These are phyloP conservation scores for Didymellaceae sp. DNA, from an alignment of 2,329 filamentous ascomycete genomes.

Conservation along the genomic window DNA sequence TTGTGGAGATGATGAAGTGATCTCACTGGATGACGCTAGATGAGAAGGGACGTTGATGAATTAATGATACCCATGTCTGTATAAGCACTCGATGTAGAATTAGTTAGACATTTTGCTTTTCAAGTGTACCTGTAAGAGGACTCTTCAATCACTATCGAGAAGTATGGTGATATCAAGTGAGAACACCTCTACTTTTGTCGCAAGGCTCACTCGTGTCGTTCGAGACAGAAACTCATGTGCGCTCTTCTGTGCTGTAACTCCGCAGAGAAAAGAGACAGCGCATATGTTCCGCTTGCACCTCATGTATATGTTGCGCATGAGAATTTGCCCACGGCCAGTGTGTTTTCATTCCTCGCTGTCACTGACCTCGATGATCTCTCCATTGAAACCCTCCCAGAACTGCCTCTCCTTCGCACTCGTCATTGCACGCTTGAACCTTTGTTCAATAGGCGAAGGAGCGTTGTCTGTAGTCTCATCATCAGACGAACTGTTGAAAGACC, in stretches of 20 bases:
- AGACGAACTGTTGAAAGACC: background rate
- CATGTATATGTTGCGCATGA: background rate
- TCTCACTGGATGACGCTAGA: background rate
- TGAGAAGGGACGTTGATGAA: background rate
- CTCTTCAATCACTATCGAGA: no score
- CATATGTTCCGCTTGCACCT: background rate
- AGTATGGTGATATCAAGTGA: no score
- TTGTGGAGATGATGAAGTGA: slow-evolving; percentile 12
- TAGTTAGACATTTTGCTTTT: background rate
- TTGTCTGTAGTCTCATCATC: background rate
- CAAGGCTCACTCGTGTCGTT: no score
- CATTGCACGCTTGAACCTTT: background rate
- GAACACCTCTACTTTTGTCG: no score
- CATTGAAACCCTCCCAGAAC: background rate
- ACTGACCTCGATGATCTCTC: background rate
- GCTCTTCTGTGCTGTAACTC: no score
- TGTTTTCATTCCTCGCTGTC: background rate
- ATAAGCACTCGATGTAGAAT: background rate
- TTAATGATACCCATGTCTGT: slow-evolving; percentile 14
- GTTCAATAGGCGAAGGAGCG: background rate
- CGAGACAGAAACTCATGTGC: no score
- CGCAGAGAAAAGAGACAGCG: no score
- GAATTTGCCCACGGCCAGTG: background rate
- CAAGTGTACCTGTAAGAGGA: no score
- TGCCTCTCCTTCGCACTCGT: background rate